Evolutionary conservation across 164 flowering plant genomes (phyloP), one percentile per base, ranked within the genome.

Genomic region (Paratinospora sagittata): DNA sequence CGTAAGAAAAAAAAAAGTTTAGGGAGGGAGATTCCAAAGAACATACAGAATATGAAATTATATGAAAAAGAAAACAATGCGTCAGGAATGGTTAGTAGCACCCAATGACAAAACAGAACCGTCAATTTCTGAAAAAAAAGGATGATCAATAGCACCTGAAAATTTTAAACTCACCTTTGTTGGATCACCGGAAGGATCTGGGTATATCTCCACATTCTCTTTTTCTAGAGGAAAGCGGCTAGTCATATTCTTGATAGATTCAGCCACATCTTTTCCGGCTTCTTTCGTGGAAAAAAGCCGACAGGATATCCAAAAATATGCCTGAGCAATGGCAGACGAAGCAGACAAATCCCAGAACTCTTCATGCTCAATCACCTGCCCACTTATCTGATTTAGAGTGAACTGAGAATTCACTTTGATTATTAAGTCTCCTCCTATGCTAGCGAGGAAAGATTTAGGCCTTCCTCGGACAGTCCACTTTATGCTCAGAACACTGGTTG

Each of bases 301-400:
- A 2, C 96, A 83, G 8, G 97, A 90, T 16, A 86, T 73, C 97
- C 98, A 94, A 79, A 94, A 94, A 77, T 78, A 94, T 43, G 89
- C 84, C 75, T 82, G 90, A 72, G 87, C 86, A 71, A 84, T 71
- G 58, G 81, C 57, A 9, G 98, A 88, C 13, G 96, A 88, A 37
- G 81, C 85, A 39, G 98, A 92, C 55, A 90, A 76, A 81, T 94
- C 97, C 97, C 98, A 94, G 0, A 66, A 58, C 69, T 94, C 97
- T 70, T 90, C 86, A 67, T 94, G 98, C 77, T 90, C 96, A 73
- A 92, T 83, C 58, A 94, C 97, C 78, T 94, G 98, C 2, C 97
- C 98, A 74, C 98, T 94, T 58, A 94, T 94, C 79, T 94, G 98
- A 81, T 92, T 94, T 34, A 94, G 71, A 23, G 91, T 90, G 81